Conservation (phyloP, 2,329 filamentous ascomycete genomes). For the Colletotrichum sublineola region DNA sequence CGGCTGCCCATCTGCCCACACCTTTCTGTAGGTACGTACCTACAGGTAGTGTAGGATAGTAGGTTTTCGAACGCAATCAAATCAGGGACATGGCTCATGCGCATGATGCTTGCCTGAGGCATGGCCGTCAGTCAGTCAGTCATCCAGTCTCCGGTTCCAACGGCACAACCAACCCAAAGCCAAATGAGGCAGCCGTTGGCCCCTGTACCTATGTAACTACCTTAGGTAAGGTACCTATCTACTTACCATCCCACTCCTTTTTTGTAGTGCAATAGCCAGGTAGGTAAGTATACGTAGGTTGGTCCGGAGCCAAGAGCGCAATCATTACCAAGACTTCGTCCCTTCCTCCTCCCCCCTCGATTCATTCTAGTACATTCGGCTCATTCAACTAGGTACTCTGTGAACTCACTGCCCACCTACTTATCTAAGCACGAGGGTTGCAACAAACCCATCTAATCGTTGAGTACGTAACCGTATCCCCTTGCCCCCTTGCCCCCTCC, state of each 20-base stretch:
- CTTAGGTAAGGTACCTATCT: too few species aligned
- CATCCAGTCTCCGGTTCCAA: not conserved
- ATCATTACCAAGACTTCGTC: not conserved
- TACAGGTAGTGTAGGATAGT: too few species aligned
- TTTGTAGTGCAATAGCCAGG: too few species aligned
- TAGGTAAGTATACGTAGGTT: too few species aligned
- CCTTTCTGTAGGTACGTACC: too few species aligned
- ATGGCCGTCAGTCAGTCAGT: not conserved
- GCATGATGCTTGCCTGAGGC: slow-evolving; percentile 14
- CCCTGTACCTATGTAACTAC: not conserved
- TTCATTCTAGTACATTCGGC: slow-evolving; percentile 30
- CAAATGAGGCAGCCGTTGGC: slow-evolving; percentile 12
- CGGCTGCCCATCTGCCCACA: not conserved
- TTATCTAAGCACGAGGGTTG: too few species aligned
- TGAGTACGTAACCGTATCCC: slow-evolving; percentile 7
- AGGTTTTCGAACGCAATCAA: too few species aligned
- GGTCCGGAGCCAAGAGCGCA: too few species aligned
- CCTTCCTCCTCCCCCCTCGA: not conserved
- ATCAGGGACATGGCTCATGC: not conserved
- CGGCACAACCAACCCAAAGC: not conserved
- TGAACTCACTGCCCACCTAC: too few species aligned
- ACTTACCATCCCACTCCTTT: too few species aligned
- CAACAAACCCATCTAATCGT: too few species aligned
- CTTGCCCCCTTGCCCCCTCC: not conserved
- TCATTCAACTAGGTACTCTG: not conserved